Evolutionary conservation across 495 filamentous ascomycete genomes (phyloP).

Genomic region (Ramalina intermedia): DNA sequence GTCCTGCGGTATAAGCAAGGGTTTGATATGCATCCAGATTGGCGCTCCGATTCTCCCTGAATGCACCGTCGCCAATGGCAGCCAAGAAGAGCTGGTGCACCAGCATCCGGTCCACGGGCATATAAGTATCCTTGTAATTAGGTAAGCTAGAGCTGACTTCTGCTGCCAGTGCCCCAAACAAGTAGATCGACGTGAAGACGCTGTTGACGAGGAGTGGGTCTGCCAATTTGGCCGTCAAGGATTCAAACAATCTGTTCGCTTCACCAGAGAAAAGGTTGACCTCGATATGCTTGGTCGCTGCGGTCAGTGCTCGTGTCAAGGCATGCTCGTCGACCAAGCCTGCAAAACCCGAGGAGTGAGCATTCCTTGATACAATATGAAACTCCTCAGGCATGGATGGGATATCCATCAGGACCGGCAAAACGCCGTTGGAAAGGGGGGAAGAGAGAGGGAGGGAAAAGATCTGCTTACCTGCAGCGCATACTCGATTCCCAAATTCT

Average conservation of each 20-base stretch:
- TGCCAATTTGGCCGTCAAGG: slow-evolving; percentile 1
- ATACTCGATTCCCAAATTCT: slow-evolving; percentile 4
- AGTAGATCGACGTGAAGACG: slow-evolving; percentile 7
- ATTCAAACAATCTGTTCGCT: slow-evolving; percentile 5
- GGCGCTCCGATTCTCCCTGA: slow-evolving; percentile 6
- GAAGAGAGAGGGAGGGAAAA: too few relatives aligned
- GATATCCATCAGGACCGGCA: too few relatives aligned
- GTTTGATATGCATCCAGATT: slow-evolving; percentile 8
- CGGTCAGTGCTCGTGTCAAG: slow-evolving; percentile 3
- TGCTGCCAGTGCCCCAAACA: slow-evolving; percentile 6
- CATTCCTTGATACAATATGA: too few relatives aligned
- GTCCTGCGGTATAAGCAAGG: slow-evolving; percentile 2
- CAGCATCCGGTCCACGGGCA: background rate
- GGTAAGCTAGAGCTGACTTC: slow-evolving; percentile 2
- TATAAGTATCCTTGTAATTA: slow-evolving; percentile 3
- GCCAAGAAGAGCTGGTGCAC: slow-evolving; percentile 6
- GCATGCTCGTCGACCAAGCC: slow-evolving; percentile 6
- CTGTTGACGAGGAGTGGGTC: slow-evolving; percentile 5
- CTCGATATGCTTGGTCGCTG: slow-evolving; percentile 4
- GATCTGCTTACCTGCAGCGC: background rate
- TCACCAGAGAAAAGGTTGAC: slow-evolving; percentile 4
- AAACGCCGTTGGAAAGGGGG: too few relatives aligned
- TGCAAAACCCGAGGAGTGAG: too few relatives aligned
- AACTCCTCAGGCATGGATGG: too few relatives aligned
- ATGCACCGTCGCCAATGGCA: slow-evolving; percentile 6